Conservation (phyloP, 768 basidiomycete species). For the Serendipita sp. region DNA sequence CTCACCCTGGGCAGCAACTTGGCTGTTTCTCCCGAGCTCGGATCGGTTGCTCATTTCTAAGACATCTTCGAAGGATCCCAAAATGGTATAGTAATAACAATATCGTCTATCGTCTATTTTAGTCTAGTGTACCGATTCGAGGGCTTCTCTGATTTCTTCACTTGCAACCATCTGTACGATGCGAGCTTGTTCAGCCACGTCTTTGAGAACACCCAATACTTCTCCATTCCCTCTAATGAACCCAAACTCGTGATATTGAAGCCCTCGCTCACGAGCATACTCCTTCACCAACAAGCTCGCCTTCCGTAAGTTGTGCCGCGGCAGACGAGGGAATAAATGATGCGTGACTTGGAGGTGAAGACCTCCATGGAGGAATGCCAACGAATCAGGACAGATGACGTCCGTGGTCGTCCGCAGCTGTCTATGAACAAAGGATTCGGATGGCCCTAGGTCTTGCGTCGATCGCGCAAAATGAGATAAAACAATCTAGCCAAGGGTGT, state of each 20-base stretch:
- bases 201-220: conserved; percentile 64
- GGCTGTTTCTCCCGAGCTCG: conserved; percentile 51
- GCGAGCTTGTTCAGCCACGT: conserved; percentile 77
- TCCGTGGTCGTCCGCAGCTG: conserved; percentile 97
- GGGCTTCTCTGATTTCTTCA: conserved; percentile 49
- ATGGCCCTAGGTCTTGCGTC: conserved; percentile 76
- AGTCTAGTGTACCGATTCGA: conserved; percentile 18
- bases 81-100: background rate
- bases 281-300: conserved; percentile 76
- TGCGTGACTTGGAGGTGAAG: conserved; percentile 95
- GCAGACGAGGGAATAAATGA: conserved; percentile 89
- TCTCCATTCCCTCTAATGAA: conserved; percentile 76
- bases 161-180: conserved; percentile 72
- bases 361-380: conserved; percentile 92
- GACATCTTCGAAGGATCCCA: background rate
- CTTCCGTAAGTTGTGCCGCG: conserved; percentile 76
- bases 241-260: conserved; percentile 83
- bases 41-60: background rate
- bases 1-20: conserved; percentile 39
- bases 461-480: conserved; percentile 96
- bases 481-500: conserved; percentile 43
- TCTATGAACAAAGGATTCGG: conserved; percentile 82
- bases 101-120: background rate
- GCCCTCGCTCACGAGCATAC: conserved; percentile 69
- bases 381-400: conserved; percentile 68